These are phyloP conservation scores for Trichoderma gamsii DNA, from an alignment of 495 filamentous ascomycete species.

Conservation along the genomic window DNA sequence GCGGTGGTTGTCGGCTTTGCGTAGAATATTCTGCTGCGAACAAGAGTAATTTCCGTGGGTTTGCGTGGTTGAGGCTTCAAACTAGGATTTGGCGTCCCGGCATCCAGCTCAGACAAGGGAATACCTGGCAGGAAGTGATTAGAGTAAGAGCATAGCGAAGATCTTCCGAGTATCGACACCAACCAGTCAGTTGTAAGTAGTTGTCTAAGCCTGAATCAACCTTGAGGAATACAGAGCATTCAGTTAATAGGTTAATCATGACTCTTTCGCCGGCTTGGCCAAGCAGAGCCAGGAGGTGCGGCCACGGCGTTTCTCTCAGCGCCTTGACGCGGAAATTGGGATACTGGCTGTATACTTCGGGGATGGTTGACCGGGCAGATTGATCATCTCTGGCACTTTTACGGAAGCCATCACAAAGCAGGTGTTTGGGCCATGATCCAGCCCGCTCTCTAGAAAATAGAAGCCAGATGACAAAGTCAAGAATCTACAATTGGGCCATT, in stretches of 20 bases:
- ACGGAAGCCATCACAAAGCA: constrained; percentile 73
- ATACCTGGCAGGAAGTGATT: constrained; percentile 20
- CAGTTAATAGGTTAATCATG: constrained; percentile 72
- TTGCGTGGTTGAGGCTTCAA: not conserved
- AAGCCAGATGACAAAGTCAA: constrained; percentile 75
- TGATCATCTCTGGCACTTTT: constrained; percentile 18
- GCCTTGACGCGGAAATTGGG: constrained; percentile 64
- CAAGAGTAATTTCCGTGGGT: constrained; percentile 64
- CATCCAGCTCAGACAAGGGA: constrained; percentile 34
- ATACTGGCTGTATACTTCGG: constrained; percentile 49
- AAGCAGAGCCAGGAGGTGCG: constrained; percentile 60
- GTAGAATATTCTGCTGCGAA: constrained; percentile 82
- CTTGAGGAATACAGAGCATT: constrained; percentile 70
- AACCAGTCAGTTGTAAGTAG: constrained; percentile 75
- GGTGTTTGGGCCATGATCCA: constrained; percentile 55
- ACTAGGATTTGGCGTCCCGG: not conserved
- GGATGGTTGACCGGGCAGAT: constrained; percentile 23
- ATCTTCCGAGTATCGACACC: constrained; percentile 18
- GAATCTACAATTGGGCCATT: constrained; percentile 49
- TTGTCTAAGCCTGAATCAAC: constrained; percentile 54
- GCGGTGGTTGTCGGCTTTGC: constrained; percentile 62
- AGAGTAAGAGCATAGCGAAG: not conserved
- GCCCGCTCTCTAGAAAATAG: constrained; percentile 57
- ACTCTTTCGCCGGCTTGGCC: constrained; percentile 71
- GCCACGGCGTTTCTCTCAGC: constrained; percentile 69